Base-by-base conservation (phyloP, 805 yeast species). In the Nematodospora valgi region DNA sequence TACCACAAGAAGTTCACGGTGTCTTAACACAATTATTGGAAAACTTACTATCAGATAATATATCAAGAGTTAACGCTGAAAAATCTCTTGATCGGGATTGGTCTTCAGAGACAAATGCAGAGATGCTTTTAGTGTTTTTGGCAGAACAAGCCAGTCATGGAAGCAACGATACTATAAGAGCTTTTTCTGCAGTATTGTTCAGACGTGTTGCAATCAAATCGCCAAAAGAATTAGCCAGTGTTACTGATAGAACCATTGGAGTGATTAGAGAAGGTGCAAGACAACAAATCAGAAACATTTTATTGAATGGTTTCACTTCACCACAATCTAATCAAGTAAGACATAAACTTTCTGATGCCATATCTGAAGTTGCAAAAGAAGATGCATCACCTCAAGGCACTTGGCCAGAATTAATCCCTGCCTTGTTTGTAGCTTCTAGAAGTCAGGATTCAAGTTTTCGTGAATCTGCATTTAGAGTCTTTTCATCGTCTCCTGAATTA, bases 341-440 rank as follows among this genome's bases (percentile, higher is more conserved):
- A 55, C 96, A 91, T 59, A 93, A 91, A 54, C 66, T 93, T 32
- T 81, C 96, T 2, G 98, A 93, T 66, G 95, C 95, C 6, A 82
- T 93, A 31, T 86, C 97, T 1, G 98, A 89, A 60, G 77, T 91
- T 30, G 94, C 96, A 2, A 80, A 81, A 49, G 73, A 68, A 30
- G 82, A 78, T 39, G 80, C 76, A 10, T 49, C 64, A 3, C 69
- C 64, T 13, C 68, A 67, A 15, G 72, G 70, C 4, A 58, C 68
- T 4, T 91, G 98, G 98, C 76, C 81, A 11, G 89, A 86, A 27
- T 72, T 84, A 32, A 62, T 88, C 24, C 87, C 85, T 34, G 78
- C 87, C 0, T 66, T 91, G 25, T 75, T 86, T 43, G 77, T 75
- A 47, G 87, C 93, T 8, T 64, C 80, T 13, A 64, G 69, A 35